Conservation (phyloP, 257 asterid species). For the Solanum neorickii region DNA sequence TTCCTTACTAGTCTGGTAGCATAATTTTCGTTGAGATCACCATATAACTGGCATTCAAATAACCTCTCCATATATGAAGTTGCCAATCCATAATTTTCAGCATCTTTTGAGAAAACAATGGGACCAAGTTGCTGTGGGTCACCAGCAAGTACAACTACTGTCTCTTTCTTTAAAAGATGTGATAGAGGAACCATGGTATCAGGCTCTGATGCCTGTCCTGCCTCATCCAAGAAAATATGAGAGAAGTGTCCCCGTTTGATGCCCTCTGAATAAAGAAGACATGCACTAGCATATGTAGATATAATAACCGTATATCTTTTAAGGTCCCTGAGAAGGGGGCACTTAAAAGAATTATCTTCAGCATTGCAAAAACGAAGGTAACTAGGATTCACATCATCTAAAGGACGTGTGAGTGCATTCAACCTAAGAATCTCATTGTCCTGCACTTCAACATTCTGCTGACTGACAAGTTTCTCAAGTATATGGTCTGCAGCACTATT, state of each 20-base stretch:
- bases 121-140: conserved; percentile 98
- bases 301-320: conserved; percentile 40
- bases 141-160: conserved; percentile 79
- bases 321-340: conserved; percentile 46
- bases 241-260: conserved; percentile 63
- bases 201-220: conserved; percentile 98
- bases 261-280: conserved; percentile 55
- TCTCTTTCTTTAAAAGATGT: conserved; percentile 28
- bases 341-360: conserved; percentile 41
- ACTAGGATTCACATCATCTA: conserved; percentile 58
- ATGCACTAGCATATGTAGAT: conserved; percentile 75
- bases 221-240: conserved; percentile 87
- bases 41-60: conserved; percentile 36
- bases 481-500: conserved; percentile 85
- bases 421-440: conserved; percentile 54
- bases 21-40: conserved; percentile 24
- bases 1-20: conserved; percentile 58
- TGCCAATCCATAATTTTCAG: conserved; percentile 62
- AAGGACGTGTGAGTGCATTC: conserved; percentile 62
- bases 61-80: conserved; percentile 80
- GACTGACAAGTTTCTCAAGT: conserved; percentile 49
- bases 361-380: conserved; percentile 38
- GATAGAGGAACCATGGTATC: conserved; percentile 87
- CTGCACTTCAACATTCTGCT: conserved; percentile 14
- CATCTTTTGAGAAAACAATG: conserved; percentile 49